phyloP scores from a whole-genome alignment of 345 rosid species.

The Geranium brycei region DNA sequence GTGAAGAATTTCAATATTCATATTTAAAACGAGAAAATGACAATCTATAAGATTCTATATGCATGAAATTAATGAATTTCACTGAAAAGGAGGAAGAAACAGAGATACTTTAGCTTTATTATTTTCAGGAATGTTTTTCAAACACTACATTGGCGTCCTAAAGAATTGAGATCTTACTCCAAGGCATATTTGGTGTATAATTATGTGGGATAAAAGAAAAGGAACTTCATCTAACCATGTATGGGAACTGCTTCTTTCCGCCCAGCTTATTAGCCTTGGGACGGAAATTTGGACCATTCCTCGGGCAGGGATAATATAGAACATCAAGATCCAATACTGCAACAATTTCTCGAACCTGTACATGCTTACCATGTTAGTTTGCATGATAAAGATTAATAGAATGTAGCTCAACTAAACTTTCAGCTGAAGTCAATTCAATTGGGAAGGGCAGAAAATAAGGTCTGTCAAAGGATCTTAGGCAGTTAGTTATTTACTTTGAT shows the following conservation, averaged over 20 bases:
- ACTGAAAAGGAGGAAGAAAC: background rate
- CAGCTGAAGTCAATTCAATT: background rate
- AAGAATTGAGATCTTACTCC: background rate
- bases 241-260: conserved; percentile 82
- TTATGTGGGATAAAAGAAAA: conserved; percentile 2
- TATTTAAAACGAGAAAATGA: background rate
- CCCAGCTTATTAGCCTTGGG: conserved; percentile 73
- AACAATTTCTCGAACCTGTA: conserved; percentile 90
- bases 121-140: background rate
- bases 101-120: background rate
- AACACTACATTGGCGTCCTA: background rate
- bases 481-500: too few species aligned
- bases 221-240: conserved; percentile 57
- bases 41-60: background rate
- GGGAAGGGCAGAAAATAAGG: background rate
- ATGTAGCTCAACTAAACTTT: background rate
- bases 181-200: background rate
- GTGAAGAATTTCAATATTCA: background rate
- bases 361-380: background rate
- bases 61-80: background rate
- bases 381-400: background rate
- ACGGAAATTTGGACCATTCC: conserved; percentile 78
- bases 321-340: conserved; percentile 83
- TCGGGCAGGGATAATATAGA: conserved; percentile 83
- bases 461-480: background rate